Percentiles rank a stretch among this genome's conserved stretches.
Conservation (phyloP, 108 stramenopile genomes). For the Fistulifera pelliculosa region DNA sequence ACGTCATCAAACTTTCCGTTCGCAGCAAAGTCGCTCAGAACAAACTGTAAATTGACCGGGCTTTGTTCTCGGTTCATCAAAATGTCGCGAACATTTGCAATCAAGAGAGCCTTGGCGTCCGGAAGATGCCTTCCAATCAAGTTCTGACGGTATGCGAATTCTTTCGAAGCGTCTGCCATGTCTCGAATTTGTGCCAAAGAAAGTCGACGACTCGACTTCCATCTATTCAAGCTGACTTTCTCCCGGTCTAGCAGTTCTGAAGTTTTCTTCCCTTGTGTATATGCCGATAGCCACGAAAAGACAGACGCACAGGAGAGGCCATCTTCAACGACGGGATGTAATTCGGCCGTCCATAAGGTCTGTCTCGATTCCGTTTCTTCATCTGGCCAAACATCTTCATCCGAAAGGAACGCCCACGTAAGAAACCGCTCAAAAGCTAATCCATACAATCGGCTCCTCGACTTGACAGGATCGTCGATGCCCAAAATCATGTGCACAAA, state of each 20-base stretch:
- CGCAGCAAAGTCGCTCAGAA: not conserved
- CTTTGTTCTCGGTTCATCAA: constrained; percentile 3
- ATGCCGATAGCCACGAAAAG: constrained; percentile 21
- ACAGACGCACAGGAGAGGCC: constrained; percentile 39
- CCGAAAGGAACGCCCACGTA: constrained; percentile 17
- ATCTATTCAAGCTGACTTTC: constrained; percentile 24
- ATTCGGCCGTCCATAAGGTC: constrained; percentile 59
- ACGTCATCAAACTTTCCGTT: not conserved
- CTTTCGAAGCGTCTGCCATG: constrained; percentile 37
- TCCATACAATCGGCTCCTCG: constrained; percentile 34
- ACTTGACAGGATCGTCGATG: constrained; percentile 55
- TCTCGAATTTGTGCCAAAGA: constrained; percentile 44
- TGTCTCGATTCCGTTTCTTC: constrained; percentile 18
- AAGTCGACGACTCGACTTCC: constrained; percentile 33
- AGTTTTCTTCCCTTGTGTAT: constrained; percentile 3
- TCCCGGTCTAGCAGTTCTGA: constrained; percentile 5
- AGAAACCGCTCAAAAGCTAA: constrained; percentile 33
- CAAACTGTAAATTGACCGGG: constrained; percentile 1
- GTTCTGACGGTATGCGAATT: constrained; percentile 35
- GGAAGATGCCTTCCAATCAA: constrained; percentile 11
- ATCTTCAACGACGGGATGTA: constrained; percentile 37
- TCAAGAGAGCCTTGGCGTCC: not conserved
- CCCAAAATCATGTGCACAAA: constrained; percentile 54
- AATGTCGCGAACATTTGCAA: not conserved
- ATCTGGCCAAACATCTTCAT: constrained; percentile 36